Evolutionary conservation across 306 rosid genomes (phyloP).

Genomic region (Lagenaria siceraria): DNA sequence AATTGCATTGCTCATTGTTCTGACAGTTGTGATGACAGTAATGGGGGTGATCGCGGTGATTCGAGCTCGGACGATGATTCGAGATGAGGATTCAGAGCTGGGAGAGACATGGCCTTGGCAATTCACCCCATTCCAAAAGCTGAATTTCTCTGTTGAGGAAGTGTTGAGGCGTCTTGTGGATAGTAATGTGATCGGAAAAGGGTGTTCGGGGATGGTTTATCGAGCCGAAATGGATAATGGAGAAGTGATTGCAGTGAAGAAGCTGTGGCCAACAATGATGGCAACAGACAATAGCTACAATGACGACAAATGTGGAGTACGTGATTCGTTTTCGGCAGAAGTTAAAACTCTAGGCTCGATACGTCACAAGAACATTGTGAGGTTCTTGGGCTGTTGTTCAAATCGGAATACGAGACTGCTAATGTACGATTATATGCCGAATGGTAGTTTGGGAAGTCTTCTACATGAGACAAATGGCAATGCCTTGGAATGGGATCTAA

Average conservation of each 20-base stretch:
- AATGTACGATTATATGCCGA: constrained; percentile 87
- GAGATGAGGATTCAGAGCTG: constrained; percentile 61
- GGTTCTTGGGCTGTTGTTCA: constrained; percentile 80
- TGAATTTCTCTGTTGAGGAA: constrained; percentile 68
- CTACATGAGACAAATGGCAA: constrained; percentile 76
- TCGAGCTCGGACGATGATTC: constrained; percentile 42
- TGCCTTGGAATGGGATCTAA: constrained; percentile 81
- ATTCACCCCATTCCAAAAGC: constrained; percentile 84
- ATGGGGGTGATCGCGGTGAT: constrained; percentile 74
- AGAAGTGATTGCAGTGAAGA: constrained; percentile 84
- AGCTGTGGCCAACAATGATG: constrained; percentile 63
- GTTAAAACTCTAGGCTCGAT: constrained; percentile 76
- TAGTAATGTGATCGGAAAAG: constrained; percentile 73
- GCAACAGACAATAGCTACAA: constrained; percentile 24
- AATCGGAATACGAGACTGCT: constrained; percentile 64
- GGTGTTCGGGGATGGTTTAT: constrained; percentile 85
- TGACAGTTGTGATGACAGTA: constrained; percentile 52
- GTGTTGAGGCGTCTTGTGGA: constrained; percentile 60
- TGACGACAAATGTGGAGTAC: constrained; percentile 56
- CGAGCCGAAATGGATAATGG: constrained; percentile 67
- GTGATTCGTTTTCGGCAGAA: constrained; percentile 76
- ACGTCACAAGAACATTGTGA: constrained; percentile 88
- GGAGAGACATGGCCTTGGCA: constrained; percentile 91
- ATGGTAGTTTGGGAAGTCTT: constrained; percentile 72
- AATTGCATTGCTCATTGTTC: constrained; percentile 50